Evolutionary conservation across 768 basidiomycete species (phyloP), one percentile per base, ranked within the genome.

Genomic region (Mycena pura): DNA sequence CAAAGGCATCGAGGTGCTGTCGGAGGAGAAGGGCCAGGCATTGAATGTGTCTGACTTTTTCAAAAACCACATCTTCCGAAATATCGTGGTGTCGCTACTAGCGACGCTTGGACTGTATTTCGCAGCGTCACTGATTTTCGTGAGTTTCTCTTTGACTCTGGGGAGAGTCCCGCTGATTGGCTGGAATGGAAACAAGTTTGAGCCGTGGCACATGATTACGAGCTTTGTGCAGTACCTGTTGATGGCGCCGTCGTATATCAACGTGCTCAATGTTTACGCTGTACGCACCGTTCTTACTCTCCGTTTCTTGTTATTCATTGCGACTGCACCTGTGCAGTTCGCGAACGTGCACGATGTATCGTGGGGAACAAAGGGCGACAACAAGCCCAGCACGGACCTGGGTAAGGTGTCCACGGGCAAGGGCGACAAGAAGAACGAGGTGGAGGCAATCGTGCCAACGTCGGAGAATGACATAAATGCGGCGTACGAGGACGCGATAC

Each of bases 161-260:
- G 48, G n/a, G 6, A 27, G 21, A 24, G n/a, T 24, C 9, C n/a
- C 31, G 54, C 25, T 9, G 15, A 36, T 19, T n/a, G 46, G 15
- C 17, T 11, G 11, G 24, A 39, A 15, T 39, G n/a, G n/a, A n/a
- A n/a, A n/a, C n/a, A n/a, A 96, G 88, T 88, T 97, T 67, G 95
- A 99, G 67, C 96, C 96, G 2, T 97, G 95, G 94, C 97, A 99
- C 73, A 92, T 99, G 94, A 82, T 99, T 69, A 98, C 97, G 0
- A 93, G 91, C 6, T 96, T 99, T 77, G 25, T 95, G n/a, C 96
- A 95, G 72, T 96, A 96, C 70, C 73, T 92, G 22, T 83, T 97
- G 62, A 87, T 98, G 81, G 92, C 95, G 0, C 96, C 96, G 3
- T 94, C 94, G 0, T 98, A 96, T 69, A 96, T 96, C 71, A 86